These are phyloP conservation scores for Lasiodiplodia sp. DNA, from an alignment of 2,329 filamentous ascomycete species.

Conservation along the genomic window DNA sequence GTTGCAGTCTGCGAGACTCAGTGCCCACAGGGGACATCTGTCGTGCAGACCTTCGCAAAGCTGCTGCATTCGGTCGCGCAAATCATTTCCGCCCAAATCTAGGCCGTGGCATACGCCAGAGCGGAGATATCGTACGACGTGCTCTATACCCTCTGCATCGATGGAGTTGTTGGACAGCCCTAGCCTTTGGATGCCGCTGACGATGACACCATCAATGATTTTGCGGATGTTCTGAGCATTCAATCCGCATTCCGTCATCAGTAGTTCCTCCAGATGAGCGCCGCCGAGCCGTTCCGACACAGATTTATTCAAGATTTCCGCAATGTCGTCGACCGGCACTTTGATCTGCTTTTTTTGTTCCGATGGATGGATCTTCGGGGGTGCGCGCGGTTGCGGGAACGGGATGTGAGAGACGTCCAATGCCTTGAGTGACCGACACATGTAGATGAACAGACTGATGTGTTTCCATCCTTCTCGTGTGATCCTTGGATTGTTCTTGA, in stretches of 20 bases:
- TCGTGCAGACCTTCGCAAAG: slow-evolving; percentile 61
- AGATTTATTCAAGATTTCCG: slow-evolving; percentile 74
- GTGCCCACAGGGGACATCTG: slow-evolving; percentile 71
- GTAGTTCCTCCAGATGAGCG: slow-evolving; percentile 78
- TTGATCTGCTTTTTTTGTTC: slow-evolving; percentile 30
- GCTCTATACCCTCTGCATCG: slow-evolving; percentile 73
- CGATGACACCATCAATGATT: slow-evolving; percentile 82
- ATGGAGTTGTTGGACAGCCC: slow-evolving; percentile 85
- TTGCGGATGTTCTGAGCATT: slow-evolving; percentile 73
- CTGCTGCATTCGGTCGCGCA: slow-evolving; percentile 55
- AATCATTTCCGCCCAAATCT: slow-evolving; percentile 86
- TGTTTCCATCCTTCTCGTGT: slow-evolving; percentile 90
- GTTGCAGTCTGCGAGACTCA: slow-evolving; percentile 87
- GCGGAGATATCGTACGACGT: slow-evolving; percentile 78
- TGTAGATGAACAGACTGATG: slow-evolving; percentile 86
- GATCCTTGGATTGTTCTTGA: slow-evolving; percentile 90
- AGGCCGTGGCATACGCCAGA: slow-evolving; percentile 84
- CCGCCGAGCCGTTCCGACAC: slow-evolving; percentile 80
- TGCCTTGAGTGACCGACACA: slow-evolving; percentile 84
- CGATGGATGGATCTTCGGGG: slow-evolving; percentile 52
- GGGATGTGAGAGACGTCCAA: slow-evolving; percentile 86
- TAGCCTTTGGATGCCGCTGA: slow-evolving; percentile 78
- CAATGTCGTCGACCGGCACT: slow-evolving; percentile 56
- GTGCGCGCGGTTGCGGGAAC: slow-evolving; percentile 65
- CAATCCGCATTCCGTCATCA: slow-evolving; percentile 80